Evolutionary conservation across 306 rosid genomes (phyloP).

Genomic region (Comarum palustre): DNA sequence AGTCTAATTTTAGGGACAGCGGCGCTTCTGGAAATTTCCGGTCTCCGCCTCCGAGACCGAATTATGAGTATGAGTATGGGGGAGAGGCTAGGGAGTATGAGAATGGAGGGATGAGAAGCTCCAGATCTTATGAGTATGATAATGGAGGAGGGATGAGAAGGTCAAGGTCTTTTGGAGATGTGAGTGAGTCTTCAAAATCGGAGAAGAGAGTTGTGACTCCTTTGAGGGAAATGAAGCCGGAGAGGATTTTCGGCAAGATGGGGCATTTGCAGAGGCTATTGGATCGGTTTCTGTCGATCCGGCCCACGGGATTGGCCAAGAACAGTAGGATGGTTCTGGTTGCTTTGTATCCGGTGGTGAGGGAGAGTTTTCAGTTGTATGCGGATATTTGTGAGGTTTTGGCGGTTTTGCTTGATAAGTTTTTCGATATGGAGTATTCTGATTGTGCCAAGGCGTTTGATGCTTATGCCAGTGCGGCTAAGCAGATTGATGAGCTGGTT

Average conservation of each 20-base stretch:
- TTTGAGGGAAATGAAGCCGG: slow-evolving; percentile 79
- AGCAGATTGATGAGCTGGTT: slow-evolving; percentile 85
- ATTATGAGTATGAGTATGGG: slow-evolving; percentile 58
- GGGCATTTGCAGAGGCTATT: slow-evolving; percentile 83
- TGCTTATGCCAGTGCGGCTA: slow-evolving; percentile 85
- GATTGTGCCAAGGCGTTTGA: slow-evolving; percentile 92
- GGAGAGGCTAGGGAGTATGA: slow-evolving; percentile 52
- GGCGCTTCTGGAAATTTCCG: slow-evolving; percentile 42
- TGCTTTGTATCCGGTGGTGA: slow-evolving; percentile 80
- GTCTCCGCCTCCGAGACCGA: slow-evolving; percentile 68
- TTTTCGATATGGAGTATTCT: slow-evolving; percentile 90
- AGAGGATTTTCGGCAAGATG: slow-evolving; percentile 84
- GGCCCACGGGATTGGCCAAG: slow-evolving; percentile 94
- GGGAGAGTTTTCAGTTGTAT: slow-evolving; percentile 84
- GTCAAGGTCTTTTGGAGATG: slow-evolving; percentile 84
- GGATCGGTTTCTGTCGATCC: slow-evolving; percentile 80
- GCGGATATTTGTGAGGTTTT: slow-evolving; percentile 87
- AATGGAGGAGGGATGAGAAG: slow-evolving; percentile 54
- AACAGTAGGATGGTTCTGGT: slow-evolving; percentile 70
- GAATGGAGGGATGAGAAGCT: slow-evolving; percentile 56
- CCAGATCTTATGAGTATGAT: slow-evolving; percentile 29
- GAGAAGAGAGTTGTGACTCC: slow-evolving; percentile 68
- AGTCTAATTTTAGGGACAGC: background rate
- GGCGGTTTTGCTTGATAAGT: slow-evolving; percentile 85
- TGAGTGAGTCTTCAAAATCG: slow-evolving; percentile 49